Base-by-base conservation (phyloP, 768 basidiomycete species). In the Auriscalpium microsporum region DNA sequence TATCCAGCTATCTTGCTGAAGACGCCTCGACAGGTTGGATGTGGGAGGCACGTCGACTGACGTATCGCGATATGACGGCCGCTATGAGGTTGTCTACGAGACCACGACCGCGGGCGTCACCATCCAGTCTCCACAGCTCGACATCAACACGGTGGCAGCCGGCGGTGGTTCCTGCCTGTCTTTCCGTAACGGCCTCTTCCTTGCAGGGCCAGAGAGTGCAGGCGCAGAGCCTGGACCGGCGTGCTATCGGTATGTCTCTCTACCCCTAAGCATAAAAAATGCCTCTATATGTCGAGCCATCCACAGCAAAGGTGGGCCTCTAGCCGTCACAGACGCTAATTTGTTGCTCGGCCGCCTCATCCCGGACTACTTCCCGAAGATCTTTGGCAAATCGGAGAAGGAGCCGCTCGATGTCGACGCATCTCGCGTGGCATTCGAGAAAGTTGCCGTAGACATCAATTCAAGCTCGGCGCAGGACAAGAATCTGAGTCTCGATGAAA, bases 41-140 rank as follows among this genome's bases (percentile, higher is more conserved):
- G 88, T 94, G n/a, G 93, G 94, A 4, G 94, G 94, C 13, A 98
- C 95, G 0, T 92, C 89, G 0, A 96, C 94, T 0, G 94, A 98
- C 64, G 94, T 96, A 3, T 95, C 93, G 7, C 82, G 95, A 36
- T 97, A 87, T 66, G 87, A 88, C 16, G 95, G 94, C 0, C 77
- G 87, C 35, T 94, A 93, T 65, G 94, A 97, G 67, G 78, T 91
- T 16, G 91, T 95, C 2, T 95, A 93, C 64, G 94, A 97, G 68
- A 94, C 94, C 0, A 95, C 94, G 0, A 97, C 94, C 0, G 94
- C 94, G 0, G 92, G 94, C 1, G 86, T 96, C 17, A 88, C 88
- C 0, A 90, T 97, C 51, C 91, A 94, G 65, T 87, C 86, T 1
- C 91, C 94, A 0, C 93, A 95, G 62, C 79, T 97, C 16, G 94